Evolutionary conservation across 2,329 filamentous ascomycete genomes (phyloP), one percentile per base, ranked within the genome.

Genomic region (Arachnopeziza araneosa): DNA sequence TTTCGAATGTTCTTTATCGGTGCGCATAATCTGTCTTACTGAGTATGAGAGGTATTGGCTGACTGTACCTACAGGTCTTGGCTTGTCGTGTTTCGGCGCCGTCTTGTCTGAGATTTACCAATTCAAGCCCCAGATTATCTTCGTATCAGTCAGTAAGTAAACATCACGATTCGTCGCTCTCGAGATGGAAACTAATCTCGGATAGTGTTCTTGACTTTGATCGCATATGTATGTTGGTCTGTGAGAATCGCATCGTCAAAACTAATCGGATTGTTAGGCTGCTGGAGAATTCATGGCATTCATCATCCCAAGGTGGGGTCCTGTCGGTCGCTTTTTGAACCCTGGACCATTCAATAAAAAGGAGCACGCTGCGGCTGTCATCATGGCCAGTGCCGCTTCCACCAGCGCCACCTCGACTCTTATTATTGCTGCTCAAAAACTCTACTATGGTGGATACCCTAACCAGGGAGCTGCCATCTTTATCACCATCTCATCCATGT

Each of bases 301-400:
- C 2, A 24, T 55, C 7, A 73, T 78, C 22, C 76, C 77, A 1
- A 67, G 68, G 24, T 67, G 66, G 53, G 74, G 74, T 12, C 48
- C 64, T 12, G 57, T 76, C 53, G 74, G 73, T 7, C 67, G 70
- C 1, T 76, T 69, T 50, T 73, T 87, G 24, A 88, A 88, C 58
- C 84, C 85, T 0, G 84, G 85, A 0, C 85, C 85, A 0, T 88
- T 88, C 73, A 88, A 86, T 67, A 78, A 86, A 70, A 89, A 88
- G 72, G 86, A 88, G 69, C 85, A 88, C 69, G 74, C 83, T 52
- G 80, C 88, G 61, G 86, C 88, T 58, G 82, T 84, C 22, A 82
- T 87, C 65, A 87, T 87, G 63, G 57, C 61, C 30, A 60, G 79
- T 58, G 77, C 32, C 87, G 87, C 58, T 83, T 85, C 0, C 83